Conservation (phyloP, 164 flowering plant genomes). For the Piper betle region DNA sequence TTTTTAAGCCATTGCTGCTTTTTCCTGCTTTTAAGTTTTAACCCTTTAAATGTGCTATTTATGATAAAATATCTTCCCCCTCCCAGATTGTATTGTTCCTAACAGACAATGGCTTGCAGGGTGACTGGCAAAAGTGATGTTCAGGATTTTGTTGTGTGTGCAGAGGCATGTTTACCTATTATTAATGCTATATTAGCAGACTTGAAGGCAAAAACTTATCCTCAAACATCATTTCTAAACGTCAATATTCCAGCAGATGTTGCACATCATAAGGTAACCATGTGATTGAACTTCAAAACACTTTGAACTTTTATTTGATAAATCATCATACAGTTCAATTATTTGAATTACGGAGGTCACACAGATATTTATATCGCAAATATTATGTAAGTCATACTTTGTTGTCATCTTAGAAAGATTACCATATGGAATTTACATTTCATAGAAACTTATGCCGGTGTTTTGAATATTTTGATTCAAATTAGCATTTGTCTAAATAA, state of each 20-base stretch:
- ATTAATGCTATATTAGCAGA: conserved; percentile 42
- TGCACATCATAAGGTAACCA: conserved; percentile 5
- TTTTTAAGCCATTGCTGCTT: neutral
- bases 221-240: conserved; percentile 52
- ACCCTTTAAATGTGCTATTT: neutral
- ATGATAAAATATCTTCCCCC: neutral
- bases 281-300: neutral
- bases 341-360: neutral
- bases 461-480: no score
- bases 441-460: no score
- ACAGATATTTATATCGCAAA: neutral
- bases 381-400: no score
- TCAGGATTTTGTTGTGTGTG: conserved; percentile 52
- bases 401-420: no score
- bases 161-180: conserved; percentile 86
- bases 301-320: no score
- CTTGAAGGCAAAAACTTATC: conserved; percentile 44
- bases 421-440: no score
- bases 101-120: conserved; percentile 21
- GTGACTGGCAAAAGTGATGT: conserved; percentile 49
- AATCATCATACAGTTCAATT: neutral
- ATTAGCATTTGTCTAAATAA: no score
- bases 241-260: conserved; percentile 50
- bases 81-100: neutral
- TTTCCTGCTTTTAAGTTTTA: no score